A percentile compares a stretch with the other conserved stretches of the same genome.
Evolutionary conservation across 73 alveolate genomes (phyloP).

Genomic region (Stentor roeselii): DNA sequence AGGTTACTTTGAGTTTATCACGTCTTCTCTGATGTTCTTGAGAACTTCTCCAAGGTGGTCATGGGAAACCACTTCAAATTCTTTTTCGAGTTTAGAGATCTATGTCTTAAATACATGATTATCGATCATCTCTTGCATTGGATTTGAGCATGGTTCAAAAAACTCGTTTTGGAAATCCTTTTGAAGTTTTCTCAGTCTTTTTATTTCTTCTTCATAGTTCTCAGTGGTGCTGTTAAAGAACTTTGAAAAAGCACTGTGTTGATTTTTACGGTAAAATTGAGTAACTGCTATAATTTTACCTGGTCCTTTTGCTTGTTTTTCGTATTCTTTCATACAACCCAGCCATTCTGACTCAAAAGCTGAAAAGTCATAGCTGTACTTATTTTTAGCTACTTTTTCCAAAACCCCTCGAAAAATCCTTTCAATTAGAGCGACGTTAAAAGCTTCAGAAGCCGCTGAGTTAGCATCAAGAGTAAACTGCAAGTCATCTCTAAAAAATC

Average conservation of each 20-base stretch:
- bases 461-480: neutral
- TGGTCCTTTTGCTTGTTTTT: conserved; percentile 9
- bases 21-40: neutral
- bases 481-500: neutral
- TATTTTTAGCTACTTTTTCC: neutral
- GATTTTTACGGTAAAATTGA: neutral
- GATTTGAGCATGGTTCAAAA: neutral
- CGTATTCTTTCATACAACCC: neutral
- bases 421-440: neutral
- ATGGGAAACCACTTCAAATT: neutral
- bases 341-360: neutral
- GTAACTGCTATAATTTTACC: conserved; percentile 5
- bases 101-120: neutral
- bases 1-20: neutral
- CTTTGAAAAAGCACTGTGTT: conserved; percentile 13
- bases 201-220: conserved; percentile 13
- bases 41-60: neutral
- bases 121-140: neutral
- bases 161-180: neutral
- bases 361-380: neutral
- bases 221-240: neutral
- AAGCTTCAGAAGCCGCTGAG: conserved; percentile 16
- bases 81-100: neutral
- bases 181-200: neutral
- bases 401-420: neutral